Base-by-base conservation (phyloP, 2,329 filamentous ascomycete genomes). In the Lachnellula hyalina region DNA sequence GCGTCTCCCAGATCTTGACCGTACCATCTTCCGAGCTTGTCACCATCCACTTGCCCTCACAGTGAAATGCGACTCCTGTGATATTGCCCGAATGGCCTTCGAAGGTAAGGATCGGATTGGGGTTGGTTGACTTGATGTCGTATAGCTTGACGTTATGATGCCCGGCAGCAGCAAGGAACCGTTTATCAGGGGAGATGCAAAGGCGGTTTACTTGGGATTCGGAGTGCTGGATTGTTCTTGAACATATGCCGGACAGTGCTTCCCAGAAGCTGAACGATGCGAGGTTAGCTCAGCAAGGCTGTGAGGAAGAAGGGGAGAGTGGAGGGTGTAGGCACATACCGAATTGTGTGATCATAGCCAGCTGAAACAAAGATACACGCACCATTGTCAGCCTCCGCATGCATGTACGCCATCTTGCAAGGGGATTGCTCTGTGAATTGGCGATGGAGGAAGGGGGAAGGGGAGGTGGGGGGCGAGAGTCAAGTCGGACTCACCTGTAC, bases 41-140 rank as follows among this genome's bases (percentile, higher is more conserved):
- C 17, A 97, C 94, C 89, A 99, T 96, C 94, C 94, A 99, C 75
- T 99, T 99, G 11, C 93, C 92, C 73, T 99, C 94, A 71, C 93
- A 97, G 72, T 99, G 94, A 71, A 99, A 99, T 11, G 92, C 92
- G 47, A 99, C 89, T 44, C 94, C 94, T 0, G 94, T 99, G 69
- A 99, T 87, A 68, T 99, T 99, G 63, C 86, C 90, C 12, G 90
- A 94, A 74, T 99, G 94, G 42, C 94, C 94, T 70, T 97, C 93
- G 67, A 99, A 97, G 19, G 88, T 92, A 67, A 97, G 83, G 23
- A 97, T 80, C 1, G 94, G 88, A 62, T 93, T 94, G 2, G 94
- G 92, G 67, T 97, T 97, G n/a, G 90, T 93, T 15, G 91, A 96
- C 69, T 96, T 96, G 77, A 97, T 96, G 69, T 99, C 94, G 77